phyloP scores from a whole-genome alignment of 495 filamentous ascomycete genomes.

The Rhypophila decipiens region DNA sequence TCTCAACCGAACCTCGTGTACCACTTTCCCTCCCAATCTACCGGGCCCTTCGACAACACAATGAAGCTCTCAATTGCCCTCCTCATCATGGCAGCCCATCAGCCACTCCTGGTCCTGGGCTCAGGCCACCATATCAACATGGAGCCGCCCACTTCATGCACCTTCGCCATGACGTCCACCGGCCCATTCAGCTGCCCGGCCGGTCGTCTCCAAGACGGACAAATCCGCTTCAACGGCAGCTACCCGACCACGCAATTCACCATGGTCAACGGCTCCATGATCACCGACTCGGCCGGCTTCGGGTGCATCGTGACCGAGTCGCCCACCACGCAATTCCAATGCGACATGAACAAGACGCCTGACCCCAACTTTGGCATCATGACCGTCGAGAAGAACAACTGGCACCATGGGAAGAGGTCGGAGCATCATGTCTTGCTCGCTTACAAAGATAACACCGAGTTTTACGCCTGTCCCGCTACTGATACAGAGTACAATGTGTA shows the following conservation, averaged over 20 bases:
- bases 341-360: constrained; percentile 1
- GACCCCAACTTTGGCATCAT: background rate
- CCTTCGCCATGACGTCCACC: constrained; percentile 2
- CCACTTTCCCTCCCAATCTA: too few relatives aligned
- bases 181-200: background rate
- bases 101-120: too few relatives aligned
- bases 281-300: background rate
- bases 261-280: background rate
- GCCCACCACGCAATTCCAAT: constrained; percentile 3
- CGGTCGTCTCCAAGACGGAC: constrained; percentile 1
- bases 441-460: background rate
- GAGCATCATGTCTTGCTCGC: too few relatives aligned
- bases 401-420: too few relatives aligned
- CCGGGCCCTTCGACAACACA: too few relatives aligned
- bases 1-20: too few relatives aligned
- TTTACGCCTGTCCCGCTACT: constrained; percentile 4
- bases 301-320: constrained; percentile 3
- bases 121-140: too few relatives aligned
- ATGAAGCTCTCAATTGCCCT: too few relatives aligned
- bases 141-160: too few relatives aligned
- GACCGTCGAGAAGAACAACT: background rate
- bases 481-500: constrained; percentile 8
- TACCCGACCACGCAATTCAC: background rate
- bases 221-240: constrained; percentile 3
- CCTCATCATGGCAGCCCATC: too few relatives aligned